Base-by-base conservation (phyloP, 768 basidiomycete genomes). In the Galerina sulciceps region DNA sequence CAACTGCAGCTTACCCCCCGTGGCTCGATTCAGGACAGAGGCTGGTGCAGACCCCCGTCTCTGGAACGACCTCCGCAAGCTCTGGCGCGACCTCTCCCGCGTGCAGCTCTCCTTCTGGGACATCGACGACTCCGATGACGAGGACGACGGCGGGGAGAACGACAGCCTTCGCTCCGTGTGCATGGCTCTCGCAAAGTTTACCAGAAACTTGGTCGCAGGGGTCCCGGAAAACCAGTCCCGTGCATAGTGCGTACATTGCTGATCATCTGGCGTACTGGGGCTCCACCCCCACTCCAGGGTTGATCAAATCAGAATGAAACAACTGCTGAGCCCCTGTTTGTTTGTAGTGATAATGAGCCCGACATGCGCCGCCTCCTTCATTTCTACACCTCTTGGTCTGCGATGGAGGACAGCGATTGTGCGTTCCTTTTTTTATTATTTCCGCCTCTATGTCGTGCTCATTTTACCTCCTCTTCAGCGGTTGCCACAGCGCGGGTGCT, bases 201-300 rank as follows among this genome's bases (percentile, higher is more conserved):
- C 91, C 13, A 83, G 95, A 58, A 96, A 97, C 69, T 73, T 95
- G 10, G 86, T 92, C 35, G 93, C 93, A 10, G 91, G 87, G 6
- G 81, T 87, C 14, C 80, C 85, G 8, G 69, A 70, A n/a, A 93
- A 93, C 73, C 95, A 97, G 69, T 67, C 71, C 40, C 76, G 74
- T 57, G 88, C 90, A 22, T 89, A 85, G 94, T 96, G 65, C 78
- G 93, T 75, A 38, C 37, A n/a, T 44, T 35, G 43, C 20, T 49
- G 31, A 38, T 50, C 47, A 59, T 59, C 56, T 45, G 36, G 46
- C 55, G 37, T 48, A 37, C 42, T 54, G 42, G 35, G 46, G 38
- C 26, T 31, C 26, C 26, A 18, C 51, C 42, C 37, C 31, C 26
- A 42, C 49, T 42, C 38, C 54, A 47, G 53, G 41, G 17, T 36